phyloP scores from a whole-genome alignment of 2,329 filamentous ascomycete genomes.

The Aspergillus sergii region DNA sequence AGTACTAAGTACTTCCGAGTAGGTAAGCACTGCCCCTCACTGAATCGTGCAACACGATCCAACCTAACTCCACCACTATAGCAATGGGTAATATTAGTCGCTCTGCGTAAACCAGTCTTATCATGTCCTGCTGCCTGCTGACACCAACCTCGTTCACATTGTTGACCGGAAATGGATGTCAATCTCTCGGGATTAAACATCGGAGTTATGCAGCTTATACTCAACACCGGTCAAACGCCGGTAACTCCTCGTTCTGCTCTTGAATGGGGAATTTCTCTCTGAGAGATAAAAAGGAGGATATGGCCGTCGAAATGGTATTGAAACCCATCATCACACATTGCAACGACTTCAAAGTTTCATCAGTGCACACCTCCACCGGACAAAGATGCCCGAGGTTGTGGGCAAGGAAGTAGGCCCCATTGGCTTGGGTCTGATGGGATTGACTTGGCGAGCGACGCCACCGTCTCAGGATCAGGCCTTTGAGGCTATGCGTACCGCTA shows the following conservation, averaged over 20 bases:
- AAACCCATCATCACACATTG: neutral
- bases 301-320: neutral
- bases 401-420: constrained; percentile 12
- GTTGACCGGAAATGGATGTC: too few species aligned
- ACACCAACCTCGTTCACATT: neutral
- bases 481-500: constrained; percentile 12
- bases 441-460: constrained; percentile 1
- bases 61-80: neutral
- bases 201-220: too few species aligned
- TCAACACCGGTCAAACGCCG: too few species aligned
- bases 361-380: neutral
- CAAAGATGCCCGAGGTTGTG: constrained; percentile 1
- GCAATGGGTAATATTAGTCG: neutral
- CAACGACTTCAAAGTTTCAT: neutral
- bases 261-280: neutral
- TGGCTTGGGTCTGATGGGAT: constrained; percentile 21
- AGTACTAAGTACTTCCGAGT: too few species aligned
- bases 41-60: neutral
- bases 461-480: constrained; percentile 17
- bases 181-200: too few species aligned
- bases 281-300: neutral
- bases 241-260: neutral
- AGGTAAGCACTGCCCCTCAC: neutral
- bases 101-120: neutral
- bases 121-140: neutral